Conservation (phyloP, 2,329 filamentous ascomycete genomes). For the Ophiosphaerella herpotricha region DNA sequence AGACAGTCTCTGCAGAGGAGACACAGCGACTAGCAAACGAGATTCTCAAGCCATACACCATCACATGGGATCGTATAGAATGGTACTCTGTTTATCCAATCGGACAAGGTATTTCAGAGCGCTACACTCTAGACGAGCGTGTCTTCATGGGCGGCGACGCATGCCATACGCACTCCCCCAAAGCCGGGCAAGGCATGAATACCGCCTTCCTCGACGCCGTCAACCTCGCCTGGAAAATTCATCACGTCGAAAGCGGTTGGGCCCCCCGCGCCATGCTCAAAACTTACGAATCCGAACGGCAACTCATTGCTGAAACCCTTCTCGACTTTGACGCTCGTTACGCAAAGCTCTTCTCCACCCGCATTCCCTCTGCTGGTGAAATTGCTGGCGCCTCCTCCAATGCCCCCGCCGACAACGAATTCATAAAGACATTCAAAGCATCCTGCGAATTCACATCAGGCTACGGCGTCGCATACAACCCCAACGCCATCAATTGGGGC, state of each 20-base stretch:
- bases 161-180: constrained; percentile 67
- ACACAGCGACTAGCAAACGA: constrained; percentile 62
- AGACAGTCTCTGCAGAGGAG: constrained; percentile 63
- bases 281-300: constrained; percentile 87
- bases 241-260: constrained; percentile 83
- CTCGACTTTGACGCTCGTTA: constrained; percentile 88
- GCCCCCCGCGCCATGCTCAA: constrained; percentile 74
- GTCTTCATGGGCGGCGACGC: constrained; percentile 69
- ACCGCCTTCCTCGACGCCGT: constrained; percentile 68
- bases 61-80: constrained; percentile 67
- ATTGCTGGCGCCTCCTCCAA: constrained; percentile 64
- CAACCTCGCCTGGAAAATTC: constrained; percentile 96
- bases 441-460: constrained; percentile 91
- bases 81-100: constrained; percentile 71
- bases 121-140: constrained; percentile 66
- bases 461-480: constrained; percentile 84
- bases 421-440: constrained; percentile 88
- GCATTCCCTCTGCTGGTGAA: constrained; percentile 72
- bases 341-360: constrained; percentile 84
- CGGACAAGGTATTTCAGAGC: constrained; percentile 67
- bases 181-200: constrained; percentile 69
- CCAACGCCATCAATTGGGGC: constrained; percentile 86
- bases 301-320: constrained; percentile 80
- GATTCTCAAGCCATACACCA: constrained; percentile 63
- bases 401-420: constrained; percentile 66